These are phyloP conservation scores for Halophytophthora batemanensis DNA, from an alignment of 352 stramenopile species.

Conservation along the genomic window DNA sequence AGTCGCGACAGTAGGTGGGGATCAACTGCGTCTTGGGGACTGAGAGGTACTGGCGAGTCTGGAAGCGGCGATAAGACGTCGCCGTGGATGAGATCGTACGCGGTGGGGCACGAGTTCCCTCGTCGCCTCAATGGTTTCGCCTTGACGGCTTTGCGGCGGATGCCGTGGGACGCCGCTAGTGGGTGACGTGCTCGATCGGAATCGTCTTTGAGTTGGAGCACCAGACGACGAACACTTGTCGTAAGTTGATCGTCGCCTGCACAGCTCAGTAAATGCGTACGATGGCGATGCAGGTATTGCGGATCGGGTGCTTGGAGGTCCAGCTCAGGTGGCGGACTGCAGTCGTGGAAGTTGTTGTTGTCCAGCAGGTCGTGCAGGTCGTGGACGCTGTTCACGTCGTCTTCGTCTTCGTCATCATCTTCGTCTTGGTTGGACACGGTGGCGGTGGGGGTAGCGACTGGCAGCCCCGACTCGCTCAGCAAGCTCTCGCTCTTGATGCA, in stretches of 20 bases:
- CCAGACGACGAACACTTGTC: conserved; percentile 66
- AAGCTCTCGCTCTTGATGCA: conserved; percentile 50
- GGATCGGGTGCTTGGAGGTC: too few relatives aligned
- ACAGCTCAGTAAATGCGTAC: conserved; percentile 19
- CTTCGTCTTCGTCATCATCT: conserved; percentile 9
- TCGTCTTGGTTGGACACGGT: conserved; percentile 42
- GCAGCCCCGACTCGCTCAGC: conserved; percentile 14
- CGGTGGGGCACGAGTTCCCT: conserved; percentile 64
- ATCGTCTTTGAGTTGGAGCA: conserved; percentile 71
- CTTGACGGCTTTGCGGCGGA: conserved; percentile 10
- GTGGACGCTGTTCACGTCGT: conserved; percentile 11
- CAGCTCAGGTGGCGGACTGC: too few relatives aligned
- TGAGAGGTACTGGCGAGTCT: conserved; percentile 10
- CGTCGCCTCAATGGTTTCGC: conserved; percentile 28
- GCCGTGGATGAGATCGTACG: conserved; percentile 21
- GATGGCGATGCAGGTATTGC: conserved; percentile 7
- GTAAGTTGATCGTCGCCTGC: conserved; percentile 61
- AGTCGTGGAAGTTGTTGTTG: conserved; percentile 6
- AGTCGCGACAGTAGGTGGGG: too few relatives aligned
- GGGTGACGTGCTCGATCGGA: conserved; percentile 37
- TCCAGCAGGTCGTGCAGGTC: conserved; percentile 20
- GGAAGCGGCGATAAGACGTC: conserved; percentile 9
- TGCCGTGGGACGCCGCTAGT: conserved; percentile 20
- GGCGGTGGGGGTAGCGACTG: conserved; percentile 4
- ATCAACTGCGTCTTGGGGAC: too few relatives aligned